Conservation (phyloP, 2,329 filamentous ascomycete genomes). For the Trichoderma sp. region DNA sequence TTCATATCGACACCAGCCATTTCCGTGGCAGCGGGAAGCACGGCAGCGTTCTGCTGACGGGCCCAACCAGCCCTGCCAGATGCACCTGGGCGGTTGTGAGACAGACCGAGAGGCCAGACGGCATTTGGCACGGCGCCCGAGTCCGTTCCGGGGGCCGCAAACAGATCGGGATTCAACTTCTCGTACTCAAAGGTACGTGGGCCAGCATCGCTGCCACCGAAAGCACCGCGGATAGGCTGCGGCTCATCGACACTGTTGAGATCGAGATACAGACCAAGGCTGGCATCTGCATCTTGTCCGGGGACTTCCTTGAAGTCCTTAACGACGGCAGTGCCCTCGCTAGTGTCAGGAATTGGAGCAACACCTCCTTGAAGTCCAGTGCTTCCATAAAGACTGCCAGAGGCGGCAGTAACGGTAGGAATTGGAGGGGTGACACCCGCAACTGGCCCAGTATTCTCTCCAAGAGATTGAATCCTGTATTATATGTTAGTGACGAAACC, state of each 20-base stretch:
- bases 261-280: conserved; percentile 52
- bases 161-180: conserved; percentile 52
- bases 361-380: conserved; percentile 40
- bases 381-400: conserved; percentile 41
- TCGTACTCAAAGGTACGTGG: conserved; percentile 50
- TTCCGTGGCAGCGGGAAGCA: conserved; percentile 46
- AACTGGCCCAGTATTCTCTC: conserved; percentile 41
- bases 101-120: conserved; percentile 54
- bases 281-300: conserved; percentile 48
- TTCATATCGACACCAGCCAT: conserved; percentile 61
- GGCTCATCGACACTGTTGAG: conserved; percentile 50
- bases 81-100: conserved; percentile 46
- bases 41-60: conserved; percentile 49
- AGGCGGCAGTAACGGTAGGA: conserved; percentile 36
- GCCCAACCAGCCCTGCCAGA: conserved; percentile 49
- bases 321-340: conserved; percentile 39
- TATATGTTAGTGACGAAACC: neutral
- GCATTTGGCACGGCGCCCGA: conserved; percentile 44
- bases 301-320: conserved; percentile 40
- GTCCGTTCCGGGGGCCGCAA: conserved; percentile 53
- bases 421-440: conserved; percentile 39
- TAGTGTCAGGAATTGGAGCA: conserved; percentile 36
- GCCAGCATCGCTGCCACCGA: conserved; percentile 50
- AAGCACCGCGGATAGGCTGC: conserved; percentile 52
- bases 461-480: conserved; percentile 38